Conservation (phyloP, 1,284 basidiomycete genomes). For the Pseudozyma hubeiensis region DNA sequence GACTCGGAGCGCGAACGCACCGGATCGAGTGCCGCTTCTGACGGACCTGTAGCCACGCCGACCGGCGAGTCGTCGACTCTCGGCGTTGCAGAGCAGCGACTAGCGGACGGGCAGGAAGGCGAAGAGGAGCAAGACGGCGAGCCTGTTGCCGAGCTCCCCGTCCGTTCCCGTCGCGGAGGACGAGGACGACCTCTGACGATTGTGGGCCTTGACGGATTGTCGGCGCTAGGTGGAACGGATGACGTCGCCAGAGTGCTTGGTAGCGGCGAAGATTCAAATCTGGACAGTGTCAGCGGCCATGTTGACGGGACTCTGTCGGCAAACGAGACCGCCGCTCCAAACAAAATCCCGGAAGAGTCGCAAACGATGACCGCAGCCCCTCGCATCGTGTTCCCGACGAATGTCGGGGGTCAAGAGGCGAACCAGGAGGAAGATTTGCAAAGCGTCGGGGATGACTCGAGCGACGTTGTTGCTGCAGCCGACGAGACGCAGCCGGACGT, state of each 20-base stretch:
- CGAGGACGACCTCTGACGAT: conserved; percentile 37
- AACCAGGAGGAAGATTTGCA: conserved; percentile 6
- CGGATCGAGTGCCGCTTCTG: conserved; percentile 11
- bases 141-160: conserved; percentile 24
- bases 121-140: conserved; percentile 24
- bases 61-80: not conserved
- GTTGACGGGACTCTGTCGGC: not conserved
- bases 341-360: conserved; percentile 6
- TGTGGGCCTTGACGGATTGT: conserved; percentile 36
- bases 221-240: conserved; percentile 23
- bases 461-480: conserved; percentile 5
- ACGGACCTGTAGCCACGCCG: conserved; percentile 3
- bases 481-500: conserved; percentile 1
- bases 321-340: not conserved
- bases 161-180: conserved; percentile 30
- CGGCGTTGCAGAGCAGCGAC: not conserved
- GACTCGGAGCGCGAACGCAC: not conserved
- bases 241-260: conserved; percentile 29
- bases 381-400: conserved; percentile 31
- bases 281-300: not conserved
- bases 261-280: conserved; percentile 6
- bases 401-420: conserved; percentile 18
- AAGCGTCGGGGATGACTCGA: conserved; percentile 21
- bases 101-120: not conserved
- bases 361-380: conserved; percentile 9